Base-by-base conservation (phyloP, 768 basidiomycete species). In the Lactarius tabidus region DNA sequence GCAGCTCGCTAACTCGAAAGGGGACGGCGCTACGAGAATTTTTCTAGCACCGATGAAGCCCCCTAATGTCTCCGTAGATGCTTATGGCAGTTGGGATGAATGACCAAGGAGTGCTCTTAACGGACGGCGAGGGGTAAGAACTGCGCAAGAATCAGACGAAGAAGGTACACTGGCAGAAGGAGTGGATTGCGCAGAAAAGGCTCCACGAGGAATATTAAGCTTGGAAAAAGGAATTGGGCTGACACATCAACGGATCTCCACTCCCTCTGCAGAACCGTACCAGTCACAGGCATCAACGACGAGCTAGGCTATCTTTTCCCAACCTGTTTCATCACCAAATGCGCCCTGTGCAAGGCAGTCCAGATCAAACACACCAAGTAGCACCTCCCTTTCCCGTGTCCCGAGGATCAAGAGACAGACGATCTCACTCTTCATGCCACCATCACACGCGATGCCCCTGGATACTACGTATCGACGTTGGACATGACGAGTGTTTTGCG, bases 371-470 rank as follows among this genome's bases (percentile, higher is more conserved):
- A 89, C 85, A n/a, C 86, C 86, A 54, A 70, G 58, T 10, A 54
- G 9, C 31, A 68, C 64, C 12, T 73, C 71, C n/a, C 70, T 75
- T 41, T 74, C 75, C 58, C 74, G 72, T 28, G 63, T 59, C 38
- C 66, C 67, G 43, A 81, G 69, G 52, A 87, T 72, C 20, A 98
- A 79, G 8, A 95, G 95, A 57, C 90, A 78, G 29, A 97, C 95
- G 57, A 98, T 85, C 74, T 98, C 96, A 70, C 91, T 92, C 71
- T 88, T 88, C 2, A 95, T 96, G 60, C 88, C 86, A 26, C 87
- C 91, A 70, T 98, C 95, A 72, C 96, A 98, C 2, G 93, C 92
- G 67, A 97, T 96, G 73, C 98, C 0, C 95, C 94, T 1, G 92
- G 92, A 72, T n/a, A n/a, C n/a, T 94, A 94, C 12, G 74, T 75